Conservation (phyloP, 2,329 filamentous ascomycete genomes). For the Tolypocladium ophioglossoides region DNA sequence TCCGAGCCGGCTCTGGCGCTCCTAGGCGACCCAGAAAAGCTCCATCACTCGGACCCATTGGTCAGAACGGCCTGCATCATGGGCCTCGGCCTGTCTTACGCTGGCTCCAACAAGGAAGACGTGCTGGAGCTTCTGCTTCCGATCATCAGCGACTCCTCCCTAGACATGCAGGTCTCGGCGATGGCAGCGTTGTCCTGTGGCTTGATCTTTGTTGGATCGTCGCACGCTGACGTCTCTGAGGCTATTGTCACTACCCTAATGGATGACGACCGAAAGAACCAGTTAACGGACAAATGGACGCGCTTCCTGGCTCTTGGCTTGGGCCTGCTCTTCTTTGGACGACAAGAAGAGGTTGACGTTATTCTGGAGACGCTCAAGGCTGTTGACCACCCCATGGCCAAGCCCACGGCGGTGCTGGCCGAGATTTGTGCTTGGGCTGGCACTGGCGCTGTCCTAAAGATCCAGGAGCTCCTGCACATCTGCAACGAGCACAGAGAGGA, state of each 20-base stretch:
- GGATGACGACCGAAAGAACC: constrained; percentile 82
- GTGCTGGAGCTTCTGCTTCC: constrained; percentile 78
- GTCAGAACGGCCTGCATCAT: constrained; percentile 83
- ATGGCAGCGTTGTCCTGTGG: constrained; percentile 91
- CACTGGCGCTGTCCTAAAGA: constrained; percentile 91
- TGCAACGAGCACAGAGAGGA: constrained; percentile 98
- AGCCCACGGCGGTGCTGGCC: constrained; percentile 86
- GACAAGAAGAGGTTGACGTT: constrained; percentile 97
- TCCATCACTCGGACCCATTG: constrained; percentile 66
- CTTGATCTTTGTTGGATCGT: constrained; percentile 85
- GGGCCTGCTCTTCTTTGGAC: constrained; percentile 88
- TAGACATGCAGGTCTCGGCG: constrained; percentile 91
- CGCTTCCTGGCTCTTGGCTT: constrained; percentile 92
- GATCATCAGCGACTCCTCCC: constrained; percentile 71
- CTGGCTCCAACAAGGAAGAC: constrained; percentile 85
- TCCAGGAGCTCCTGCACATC: constrained; percentile 93
- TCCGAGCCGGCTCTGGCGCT: constrained; percentile 85
- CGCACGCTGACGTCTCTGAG: constrained; percentile 81
- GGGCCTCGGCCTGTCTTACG: constrained; percentile 90
- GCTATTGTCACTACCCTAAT: constrained; percentile 86
- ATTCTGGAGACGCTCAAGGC: constrained; percentile 94
- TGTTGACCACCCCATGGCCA: constrained; percentile 92
- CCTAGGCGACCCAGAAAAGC: constrained; percentile 67
- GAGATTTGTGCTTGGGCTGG: constrained; percentile 98
- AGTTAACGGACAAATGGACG: constrained; percentile 97